A percentile compares a stretch with the other conserved stretches of the same genome.
phyloP scores from a whole-genome alignment of 164 flowering plant genomes.

The Magnolia changhungtana region DNA sequence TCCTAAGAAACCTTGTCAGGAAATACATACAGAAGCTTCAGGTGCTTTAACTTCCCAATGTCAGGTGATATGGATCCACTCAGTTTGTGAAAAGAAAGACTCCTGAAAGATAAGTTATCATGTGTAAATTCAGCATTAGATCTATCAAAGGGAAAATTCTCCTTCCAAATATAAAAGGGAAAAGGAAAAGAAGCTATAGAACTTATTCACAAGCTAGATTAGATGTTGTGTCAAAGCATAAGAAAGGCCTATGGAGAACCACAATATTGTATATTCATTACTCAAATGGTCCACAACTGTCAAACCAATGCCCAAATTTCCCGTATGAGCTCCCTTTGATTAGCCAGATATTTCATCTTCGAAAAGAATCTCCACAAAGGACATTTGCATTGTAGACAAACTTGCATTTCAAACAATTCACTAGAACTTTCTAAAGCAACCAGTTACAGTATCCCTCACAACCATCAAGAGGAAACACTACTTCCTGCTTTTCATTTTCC shows the following conservation, averaged over 20 bases:
- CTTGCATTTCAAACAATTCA: not conserved
- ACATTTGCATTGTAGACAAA: not conserved
- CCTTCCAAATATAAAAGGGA: not conserved
- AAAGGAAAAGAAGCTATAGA: constrained; percentile 3
- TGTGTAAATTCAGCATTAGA: constrained; percentile 1
- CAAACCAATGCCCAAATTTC: not conserved
- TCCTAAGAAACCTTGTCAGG: not conserved
- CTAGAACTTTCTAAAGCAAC: not conserved
- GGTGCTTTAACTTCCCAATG: constrained; percentile 76
- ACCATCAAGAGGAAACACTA: not conserved
- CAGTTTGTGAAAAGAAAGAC: constrained; percentile 61
- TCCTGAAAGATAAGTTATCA: constrained; percentile 40
- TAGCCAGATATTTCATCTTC: not conserved
- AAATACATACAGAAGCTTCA: constrained; percentile 68
- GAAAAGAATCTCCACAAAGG: not conserved
- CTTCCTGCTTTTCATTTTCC: too few species aligned
- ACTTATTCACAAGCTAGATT: not conserved
- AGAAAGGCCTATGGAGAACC: not conserved
- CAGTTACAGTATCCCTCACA: not conserved
- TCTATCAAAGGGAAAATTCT: not conserved
- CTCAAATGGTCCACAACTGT: not conserved
- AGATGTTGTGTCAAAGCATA: not conserved
- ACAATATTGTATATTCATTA: not conserved
- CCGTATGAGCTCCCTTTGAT: not conserved
- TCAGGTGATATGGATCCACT: constrained; percentile 90